Evolutionary conservation across 2,329 filamentous ascomycete genomes (phyloP).

Genomic region (Alternaria dauci): DNA sequence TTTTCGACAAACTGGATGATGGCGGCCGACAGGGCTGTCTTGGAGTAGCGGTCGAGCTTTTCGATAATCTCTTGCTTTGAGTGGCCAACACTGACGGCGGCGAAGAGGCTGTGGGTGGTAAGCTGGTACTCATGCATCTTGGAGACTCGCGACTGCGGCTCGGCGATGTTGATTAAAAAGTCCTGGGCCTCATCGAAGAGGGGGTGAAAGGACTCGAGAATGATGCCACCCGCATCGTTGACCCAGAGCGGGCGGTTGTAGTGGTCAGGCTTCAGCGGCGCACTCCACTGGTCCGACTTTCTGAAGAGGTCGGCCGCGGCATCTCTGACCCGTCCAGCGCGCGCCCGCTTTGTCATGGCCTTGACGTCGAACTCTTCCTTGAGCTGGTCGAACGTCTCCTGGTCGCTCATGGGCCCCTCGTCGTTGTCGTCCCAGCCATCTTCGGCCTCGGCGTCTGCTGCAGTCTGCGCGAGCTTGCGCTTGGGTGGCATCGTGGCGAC

Average conservation of each 20-base stretch:
- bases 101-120: slow-evolving; percentile 92
- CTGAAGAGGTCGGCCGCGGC: slow-evolving; percentile 65
- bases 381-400: slow-evolving; percentile 59
- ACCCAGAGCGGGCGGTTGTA: slow-evolving; percentile 93
- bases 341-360: slow-evolving; percentile 43
- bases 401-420: slow-evolving; percentile 57
- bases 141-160: slow-evolving; percentile 87
- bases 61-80: slow-evolving; percentile 89
- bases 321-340: slow-evolving; percentile 50
- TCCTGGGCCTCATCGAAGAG: slow-evolving; percentile 87
- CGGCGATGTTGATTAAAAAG: slow-evolving; percentile 94
- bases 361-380: slow-evolving; percentile 50
- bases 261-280: slow-evolving; percentile 87
- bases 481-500: slow-evolving; percentile 53
- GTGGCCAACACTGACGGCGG: slow-evolving; percentile 93
- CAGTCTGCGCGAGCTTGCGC: slow-evolving; percentile 53
- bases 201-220: slow-evolving; percentile 92
- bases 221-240: slow-evolving; percentile 85
- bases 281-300: slow-evolving; percentile 80
- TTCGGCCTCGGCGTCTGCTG: slow-evolving; percentile 50
- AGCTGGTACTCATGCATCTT: slow-evolving; percentile 94
- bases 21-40: slow-evolving; percentile 83
- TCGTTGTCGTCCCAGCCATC: slow-evolving; percentile 65
- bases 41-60: slow-evolving; percentile 86
- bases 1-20: slow-evolving; percentile 81